Conservation (phyloP, 2,329 filamentous ascomycete genomes). For the Colletotrichum incanum region DNA sequence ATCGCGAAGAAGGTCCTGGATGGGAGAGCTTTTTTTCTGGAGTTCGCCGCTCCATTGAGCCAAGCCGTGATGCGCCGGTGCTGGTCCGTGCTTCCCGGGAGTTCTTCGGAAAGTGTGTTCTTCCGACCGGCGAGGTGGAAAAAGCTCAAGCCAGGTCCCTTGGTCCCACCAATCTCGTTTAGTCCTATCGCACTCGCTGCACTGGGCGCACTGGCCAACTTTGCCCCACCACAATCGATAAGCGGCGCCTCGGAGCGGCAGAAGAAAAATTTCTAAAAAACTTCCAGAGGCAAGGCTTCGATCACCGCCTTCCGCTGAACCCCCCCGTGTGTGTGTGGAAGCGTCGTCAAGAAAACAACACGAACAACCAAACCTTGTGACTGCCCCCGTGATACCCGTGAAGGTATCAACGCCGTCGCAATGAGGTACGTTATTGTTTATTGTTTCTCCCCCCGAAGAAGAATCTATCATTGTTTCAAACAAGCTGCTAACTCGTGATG, state of each 20-base stretch:
- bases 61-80: slow-evolving; percentile 20
- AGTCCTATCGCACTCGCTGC: slow-evolving; percentile 20
- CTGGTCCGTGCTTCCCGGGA: slow-evolving; percentile 11
- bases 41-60: slow-evolving; percentile 13
- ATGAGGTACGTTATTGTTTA: slow-evolving; percentile 32
- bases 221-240: slow-evolving; percentile 42
- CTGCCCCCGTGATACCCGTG: slow-evolving; percentile 35
- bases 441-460: neutral
- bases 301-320: slow-evolving; percentile 42
- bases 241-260: slow-evolving; percentile 20
- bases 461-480: neutral
- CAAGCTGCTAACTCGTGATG: slow-evolving; percentile 21
- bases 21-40: slow-evolving; percentile 19
- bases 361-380: slow-evolving; percentile 13
- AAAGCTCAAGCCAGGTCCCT: neutral
- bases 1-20: slow-evolving; percentile 16
- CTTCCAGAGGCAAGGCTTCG: slow-evolving; percentile 31
- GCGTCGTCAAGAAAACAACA: slow-evolving; percentile 29
- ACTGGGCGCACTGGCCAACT: neutral
- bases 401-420: slow-evolving; percentile 39
- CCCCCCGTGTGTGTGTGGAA: slow-evolving; percentile 21
- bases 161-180: neutral
- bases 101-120: slow-evolving; percentile 6
- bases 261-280: slow-evolving; percentile 43
- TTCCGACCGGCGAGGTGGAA: neutral